phyloP scores from a whole-genome alignment of 169 alveolate genomes.

The Plasmodium inui region DNA sequence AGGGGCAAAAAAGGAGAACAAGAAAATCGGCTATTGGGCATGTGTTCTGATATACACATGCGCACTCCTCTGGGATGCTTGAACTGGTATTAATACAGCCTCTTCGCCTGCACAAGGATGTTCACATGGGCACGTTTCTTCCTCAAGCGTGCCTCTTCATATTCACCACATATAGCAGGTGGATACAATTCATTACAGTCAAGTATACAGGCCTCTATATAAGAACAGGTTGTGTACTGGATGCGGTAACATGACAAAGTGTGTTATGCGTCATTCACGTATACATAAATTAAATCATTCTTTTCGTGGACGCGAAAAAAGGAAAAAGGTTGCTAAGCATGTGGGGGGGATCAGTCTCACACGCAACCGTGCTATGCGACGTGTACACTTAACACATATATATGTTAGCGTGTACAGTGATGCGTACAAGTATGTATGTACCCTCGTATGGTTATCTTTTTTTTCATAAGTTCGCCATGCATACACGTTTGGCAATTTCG shows the following conservation, averaged over 20 bases:
- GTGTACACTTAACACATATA: neutral
- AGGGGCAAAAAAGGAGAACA: neutral
- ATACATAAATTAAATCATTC: neutral
- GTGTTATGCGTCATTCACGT: neutral
- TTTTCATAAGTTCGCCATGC: neutral
- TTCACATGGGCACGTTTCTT: neutral
- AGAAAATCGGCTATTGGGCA: neutral
- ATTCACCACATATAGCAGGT: neutral
- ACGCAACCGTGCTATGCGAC: neutral
- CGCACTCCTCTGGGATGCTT: neutral
- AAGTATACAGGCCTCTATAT: neutral
- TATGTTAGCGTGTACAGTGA: neutral
- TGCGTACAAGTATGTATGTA: slow-evolving; percentile 10
- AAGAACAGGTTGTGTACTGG: neutral
- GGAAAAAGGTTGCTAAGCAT: neutral
- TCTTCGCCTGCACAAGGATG: neutral
- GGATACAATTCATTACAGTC: neutral
- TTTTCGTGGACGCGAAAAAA: neutral
- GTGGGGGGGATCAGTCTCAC: neutral
- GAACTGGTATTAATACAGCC: neutral
- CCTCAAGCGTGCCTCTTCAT: neutral
- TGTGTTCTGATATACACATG: neutral
- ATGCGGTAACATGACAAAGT: neutral
- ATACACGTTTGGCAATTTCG: neutral
- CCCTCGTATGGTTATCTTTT: neutral